These are phyloP conservation scores for Lichtheimia corymbifera DNA, from an alignment of 371 early-diverging fungal genomes.

Conservation along the genomic window DNA sequence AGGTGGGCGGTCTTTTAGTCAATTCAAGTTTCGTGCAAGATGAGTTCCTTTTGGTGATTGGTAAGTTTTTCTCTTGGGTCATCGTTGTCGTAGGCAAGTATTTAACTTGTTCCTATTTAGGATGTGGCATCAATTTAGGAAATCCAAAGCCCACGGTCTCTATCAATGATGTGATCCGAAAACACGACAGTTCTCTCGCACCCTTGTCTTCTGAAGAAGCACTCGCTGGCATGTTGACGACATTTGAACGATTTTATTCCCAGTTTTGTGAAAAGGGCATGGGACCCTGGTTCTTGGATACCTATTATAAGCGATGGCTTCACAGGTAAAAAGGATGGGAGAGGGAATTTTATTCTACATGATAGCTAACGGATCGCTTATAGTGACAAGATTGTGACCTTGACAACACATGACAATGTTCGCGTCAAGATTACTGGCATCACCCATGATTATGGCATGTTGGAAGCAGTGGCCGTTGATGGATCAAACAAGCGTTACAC, in stretches of 20 bases:
- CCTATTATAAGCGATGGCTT: constrained; percentile 86
- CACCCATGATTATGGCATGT: constrained; percentile 73
- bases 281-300: constrained; percentile 63
- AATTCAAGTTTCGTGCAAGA: constrained; percentile 72
- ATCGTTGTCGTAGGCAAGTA: background rate
- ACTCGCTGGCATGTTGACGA: constrained; percentile 73
- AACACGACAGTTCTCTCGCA: constrained; percentile 38
- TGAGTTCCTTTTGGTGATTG: constrained; percentile 81
- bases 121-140: constrained; percentile 82
- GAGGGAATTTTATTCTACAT: constrained; percentile 1
- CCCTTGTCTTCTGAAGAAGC: constrained; percentile 70
- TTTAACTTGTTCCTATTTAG: constrained; percentile 33
- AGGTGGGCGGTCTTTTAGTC: constrained; percentile 87
- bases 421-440: constrained; percentile 78
- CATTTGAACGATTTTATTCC: constrained; percentile 73
- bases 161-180: constrained; percentile 75
- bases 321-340: constrained; percentile 59
- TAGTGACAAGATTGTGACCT: constrained; percentile 68
- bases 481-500: constrained; percentile 55
- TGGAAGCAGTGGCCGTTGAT: constrained; percentile 66
- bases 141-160: constrained; percentile 84
- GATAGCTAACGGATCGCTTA: background rate
- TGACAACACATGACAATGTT: constrained; percentile 61
- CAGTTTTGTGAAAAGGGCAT: constrained; percentile 73
- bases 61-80: constrained; percentile 34